A percentile compares a stretch with the other conserved stretches of the same genome.
Evolutionary conservation across 257 asterid genomes (phyloP).

Genomic region (Cynanchum wilfordii): DNA sequence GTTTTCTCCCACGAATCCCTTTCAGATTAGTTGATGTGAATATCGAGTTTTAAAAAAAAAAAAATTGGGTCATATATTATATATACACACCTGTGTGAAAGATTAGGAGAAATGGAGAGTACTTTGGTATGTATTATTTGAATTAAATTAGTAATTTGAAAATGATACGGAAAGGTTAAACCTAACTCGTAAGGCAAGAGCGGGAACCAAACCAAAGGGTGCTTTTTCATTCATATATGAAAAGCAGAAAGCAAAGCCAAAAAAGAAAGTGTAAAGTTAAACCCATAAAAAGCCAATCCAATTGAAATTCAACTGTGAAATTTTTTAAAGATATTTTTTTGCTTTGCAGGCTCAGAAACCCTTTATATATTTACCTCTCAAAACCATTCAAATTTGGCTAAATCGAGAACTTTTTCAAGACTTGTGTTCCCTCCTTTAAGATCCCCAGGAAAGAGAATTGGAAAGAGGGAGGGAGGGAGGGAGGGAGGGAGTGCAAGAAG

Average conservation of each 20-base stretch:
- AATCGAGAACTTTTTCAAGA: neutral
- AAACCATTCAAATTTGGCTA: neutral
- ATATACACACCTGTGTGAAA: too few relatives aligned
- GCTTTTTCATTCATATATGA: neutral
- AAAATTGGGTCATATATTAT: too few relatives aligned
- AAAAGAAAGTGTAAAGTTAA: neutral
- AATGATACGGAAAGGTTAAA: neutral
- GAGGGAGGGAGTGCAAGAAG: neutral
- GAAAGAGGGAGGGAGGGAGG: neutral
- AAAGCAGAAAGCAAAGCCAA: neutral
- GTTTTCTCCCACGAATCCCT: too few relatives aligned
- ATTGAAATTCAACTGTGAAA: slow-evolving; percentile 2
- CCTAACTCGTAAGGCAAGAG: too few relatives aligned
- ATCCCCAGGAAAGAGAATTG: neutral
- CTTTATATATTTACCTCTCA: slow-evolving; percentile 2
- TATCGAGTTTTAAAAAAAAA: too few relatives aligned
- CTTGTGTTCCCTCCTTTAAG: neutral
- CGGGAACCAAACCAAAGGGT: neutral
- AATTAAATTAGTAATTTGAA: neutral
- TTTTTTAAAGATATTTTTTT: neutral
- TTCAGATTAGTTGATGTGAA: too few relatives aligned
- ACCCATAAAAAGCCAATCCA: neutral
- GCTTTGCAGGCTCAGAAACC: neutral
- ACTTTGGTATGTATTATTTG: too few relatives aligned
- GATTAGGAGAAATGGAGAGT: too few relatives aligned